Conservation (phyloP, 2,329 filamentous ascomycete genomes). For the Fusarium ambrosium region DNA sequence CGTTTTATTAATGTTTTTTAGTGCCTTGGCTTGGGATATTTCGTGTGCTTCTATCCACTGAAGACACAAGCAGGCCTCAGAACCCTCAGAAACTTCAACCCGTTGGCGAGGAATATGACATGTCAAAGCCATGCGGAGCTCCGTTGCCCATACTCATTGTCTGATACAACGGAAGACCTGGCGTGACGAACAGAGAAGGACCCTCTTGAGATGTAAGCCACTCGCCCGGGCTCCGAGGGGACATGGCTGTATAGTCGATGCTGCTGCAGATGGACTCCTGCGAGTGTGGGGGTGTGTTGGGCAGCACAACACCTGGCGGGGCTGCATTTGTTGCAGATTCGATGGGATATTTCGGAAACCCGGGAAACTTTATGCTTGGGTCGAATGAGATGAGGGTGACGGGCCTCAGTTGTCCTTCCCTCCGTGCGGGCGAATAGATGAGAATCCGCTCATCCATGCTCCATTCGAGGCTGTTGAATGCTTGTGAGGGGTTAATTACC, state of each 20-base stretch:
- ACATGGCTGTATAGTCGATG: neutral
- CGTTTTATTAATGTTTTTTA: neutral
- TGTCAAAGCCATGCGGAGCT: conserved; percentile 34
- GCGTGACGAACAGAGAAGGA: conserved; percentile 10
- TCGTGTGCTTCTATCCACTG: neutral
- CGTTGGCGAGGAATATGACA: conserved; percentile 17
- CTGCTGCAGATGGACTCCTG: neutral
- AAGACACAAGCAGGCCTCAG: neutral
- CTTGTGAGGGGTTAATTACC: conserved; percentile 52
- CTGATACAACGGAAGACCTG: conserved; percentile 26
- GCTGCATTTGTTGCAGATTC: neutral
- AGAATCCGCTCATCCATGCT: conserved; percentile 62
- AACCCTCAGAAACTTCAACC: neutral
- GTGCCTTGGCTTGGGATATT: neutral
- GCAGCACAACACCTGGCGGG: neutral
- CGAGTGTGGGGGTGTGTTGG: neutral
- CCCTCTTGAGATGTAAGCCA: neutral
- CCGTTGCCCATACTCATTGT: conserved; percentile 37
- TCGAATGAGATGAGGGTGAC: conserved; percentile 50
- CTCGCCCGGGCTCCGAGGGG: conserved; percentile 5
- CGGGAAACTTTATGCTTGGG: conserved; percentile 42
- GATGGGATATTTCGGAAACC: conserved; percentile 28
- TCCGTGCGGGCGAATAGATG: conserved; percentile 55
- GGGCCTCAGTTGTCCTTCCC: conserved; percentile 29
- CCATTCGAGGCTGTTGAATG: conserved; percentile 56